Percentiles rank a stretch among this genome's conserved stretches.
phyloP scores from a whole-genome alignment of 768 basidiomycete genomes.

The Neoboletus magnificus region DNA sequence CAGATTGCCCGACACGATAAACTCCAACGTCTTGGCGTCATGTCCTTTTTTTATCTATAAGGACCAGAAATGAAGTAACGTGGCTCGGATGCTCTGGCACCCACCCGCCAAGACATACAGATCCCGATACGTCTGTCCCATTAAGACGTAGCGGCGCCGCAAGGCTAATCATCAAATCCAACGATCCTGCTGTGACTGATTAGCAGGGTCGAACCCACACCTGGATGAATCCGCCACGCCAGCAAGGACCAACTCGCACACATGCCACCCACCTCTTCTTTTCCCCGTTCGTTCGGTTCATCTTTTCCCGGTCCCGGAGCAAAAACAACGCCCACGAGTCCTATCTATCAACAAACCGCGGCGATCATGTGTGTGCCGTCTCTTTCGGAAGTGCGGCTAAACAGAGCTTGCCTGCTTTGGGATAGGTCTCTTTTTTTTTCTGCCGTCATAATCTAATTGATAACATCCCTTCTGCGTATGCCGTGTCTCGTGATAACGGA shows the following conservation, averaged over 20 bases:
- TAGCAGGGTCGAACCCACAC: not conserved
- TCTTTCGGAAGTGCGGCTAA: not conserved
- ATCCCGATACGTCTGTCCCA: not conserved
- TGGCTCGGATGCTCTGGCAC: not conserved
- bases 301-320: not conserved
- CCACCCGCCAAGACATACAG: not conserved
- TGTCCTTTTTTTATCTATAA: not conserved
- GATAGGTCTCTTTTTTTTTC: not conserved
- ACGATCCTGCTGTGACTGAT: not conserved
- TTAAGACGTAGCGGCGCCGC: not conserved
- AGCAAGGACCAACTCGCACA: not conserved
- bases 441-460: not conserved
- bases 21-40: not conserved
- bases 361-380: constrained; percentile 5
- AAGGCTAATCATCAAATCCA: constrained; percentile 4
- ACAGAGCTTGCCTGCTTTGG: not conserved
- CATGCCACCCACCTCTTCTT: not conserved
- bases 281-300: not conserved
- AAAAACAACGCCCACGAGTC: not conserved
- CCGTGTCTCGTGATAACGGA: not conserved
- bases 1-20: not conserved
- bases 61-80: not conserved
- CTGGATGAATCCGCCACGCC: not conserved
- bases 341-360: not conserved
- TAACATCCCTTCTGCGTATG: not conserved